A percentile compares a stretch with the other conserved stretches of the same genome.
phyloP scores from a whole-genome alignment of 768 basidiomycete genomes.

The Agaricus subrufescens region DNA sequence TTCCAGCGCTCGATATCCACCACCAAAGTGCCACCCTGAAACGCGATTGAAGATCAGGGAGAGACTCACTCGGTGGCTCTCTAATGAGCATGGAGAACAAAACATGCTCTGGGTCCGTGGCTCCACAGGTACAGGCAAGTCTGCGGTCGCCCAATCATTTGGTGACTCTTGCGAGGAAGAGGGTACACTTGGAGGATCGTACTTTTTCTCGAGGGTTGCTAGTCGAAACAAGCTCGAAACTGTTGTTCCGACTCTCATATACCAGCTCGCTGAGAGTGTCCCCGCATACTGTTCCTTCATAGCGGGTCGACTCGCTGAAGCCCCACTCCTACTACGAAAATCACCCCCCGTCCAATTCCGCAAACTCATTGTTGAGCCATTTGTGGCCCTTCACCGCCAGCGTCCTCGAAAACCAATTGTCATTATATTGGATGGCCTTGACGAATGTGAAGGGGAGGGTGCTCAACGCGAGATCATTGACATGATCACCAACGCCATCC shows the following conservation, averaged over 20 bases:
- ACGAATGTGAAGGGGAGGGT: background rate
- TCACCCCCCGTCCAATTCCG: background rate
- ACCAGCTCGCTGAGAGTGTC: background rate
- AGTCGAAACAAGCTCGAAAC: background rate
- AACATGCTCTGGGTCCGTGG: slow-evolving; percentile 7
- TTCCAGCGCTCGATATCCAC: background rate
- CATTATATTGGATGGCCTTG: background rate
- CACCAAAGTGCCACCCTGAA: no score
- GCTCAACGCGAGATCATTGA: background rate
- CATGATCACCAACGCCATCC: no score
- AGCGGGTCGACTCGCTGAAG: background rate
- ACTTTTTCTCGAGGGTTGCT: background rate
- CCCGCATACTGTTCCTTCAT: background rate
- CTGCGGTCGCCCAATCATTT: slow-evolving; percentile 4
- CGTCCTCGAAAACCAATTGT: background rate
- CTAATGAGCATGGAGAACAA: background rate
- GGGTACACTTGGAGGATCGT: background rate
- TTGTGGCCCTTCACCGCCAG: background rate
- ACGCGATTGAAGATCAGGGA: background rate
- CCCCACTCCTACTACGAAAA: background rate
- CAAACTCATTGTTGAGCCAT: background rate
- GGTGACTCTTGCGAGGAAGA: background rate
- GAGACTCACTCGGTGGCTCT: background rate
- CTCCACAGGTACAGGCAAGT: slow-evolving; percentile 5
- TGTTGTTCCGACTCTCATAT: background rate